Evolutionary conservation across 2,329 filamentous ascomycete genomes (phyloP).

Genomic region (Orbilia quercus): DNA sequence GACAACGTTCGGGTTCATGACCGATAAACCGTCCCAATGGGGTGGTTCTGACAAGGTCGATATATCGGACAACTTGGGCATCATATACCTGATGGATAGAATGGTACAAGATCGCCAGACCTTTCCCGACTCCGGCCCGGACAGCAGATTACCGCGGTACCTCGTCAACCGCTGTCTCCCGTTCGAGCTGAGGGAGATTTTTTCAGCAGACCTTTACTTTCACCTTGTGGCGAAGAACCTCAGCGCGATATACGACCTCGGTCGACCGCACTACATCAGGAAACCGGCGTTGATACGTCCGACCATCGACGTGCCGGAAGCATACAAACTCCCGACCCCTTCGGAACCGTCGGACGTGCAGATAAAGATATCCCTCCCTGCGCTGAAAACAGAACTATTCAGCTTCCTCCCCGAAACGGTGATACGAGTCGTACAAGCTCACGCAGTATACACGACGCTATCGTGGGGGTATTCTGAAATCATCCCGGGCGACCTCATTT

Average conservation of each 20-base stretch:
- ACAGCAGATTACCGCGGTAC: background rate
- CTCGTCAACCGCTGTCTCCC: background rate
- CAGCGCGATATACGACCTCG: background rate
- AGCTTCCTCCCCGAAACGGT: background rate
- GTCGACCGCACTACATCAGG: background rate
- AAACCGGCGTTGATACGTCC: background rate
- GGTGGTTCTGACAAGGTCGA: background rate
- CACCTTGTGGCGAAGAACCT: background rate
- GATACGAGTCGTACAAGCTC: background rate
- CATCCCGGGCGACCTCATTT: background rate
- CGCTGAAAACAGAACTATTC: background rate
- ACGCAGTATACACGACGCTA: background rate
- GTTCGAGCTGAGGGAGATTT: background rate
- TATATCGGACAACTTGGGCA: background rate
- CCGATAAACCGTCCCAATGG: background rate
- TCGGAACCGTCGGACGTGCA: background rate
- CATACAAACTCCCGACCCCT: too few relatives aligned
- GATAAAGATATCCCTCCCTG: background rate
- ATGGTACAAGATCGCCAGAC: constrained; percentile 2
- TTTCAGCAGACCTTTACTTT: background rate
- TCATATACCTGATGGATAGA: background rate
- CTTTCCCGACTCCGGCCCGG: background rate
- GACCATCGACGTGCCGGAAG: background rate
- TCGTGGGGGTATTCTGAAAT: background rate
- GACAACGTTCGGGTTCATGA: background rate